Conservation (phyloP, 352 stramenopile species). For the Globisporangium camurandrum region DNA sequence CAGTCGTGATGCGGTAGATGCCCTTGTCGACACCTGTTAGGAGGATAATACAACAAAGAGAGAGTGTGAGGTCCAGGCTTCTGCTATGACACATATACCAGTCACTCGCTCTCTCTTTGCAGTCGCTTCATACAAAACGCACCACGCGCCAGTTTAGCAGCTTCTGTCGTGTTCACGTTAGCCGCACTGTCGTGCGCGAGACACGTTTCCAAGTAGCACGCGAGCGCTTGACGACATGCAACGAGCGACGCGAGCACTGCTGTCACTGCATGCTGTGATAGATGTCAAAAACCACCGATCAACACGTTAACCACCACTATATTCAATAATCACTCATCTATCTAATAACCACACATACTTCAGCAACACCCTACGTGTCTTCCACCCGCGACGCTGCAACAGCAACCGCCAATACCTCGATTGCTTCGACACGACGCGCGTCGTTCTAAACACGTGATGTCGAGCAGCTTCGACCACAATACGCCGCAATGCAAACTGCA, state of each 20-base stretch:
- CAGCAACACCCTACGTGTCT: constrained; percentile 56
- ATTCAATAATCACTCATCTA: neutral
- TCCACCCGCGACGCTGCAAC: constrained; percentile 47
- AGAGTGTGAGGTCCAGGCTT: neutral
- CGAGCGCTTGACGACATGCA: constrained; percentile 54
- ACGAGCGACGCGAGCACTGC: constrained; percentile 61
- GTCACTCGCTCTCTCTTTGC: neutral
- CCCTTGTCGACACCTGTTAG: constrained; percentile 60
- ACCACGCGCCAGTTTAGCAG: constrained; percentile 42
- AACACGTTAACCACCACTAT: neutral
- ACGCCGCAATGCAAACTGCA: constrained; percentile 54
- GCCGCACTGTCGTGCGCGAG: constrained; percentile 49
- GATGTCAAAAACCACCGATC: neutral
- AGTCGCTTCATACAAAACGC: neutral
- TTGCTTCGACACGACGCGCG: constrained; percentile 46
- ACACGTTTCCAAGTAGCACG: constrained; percentile 62
- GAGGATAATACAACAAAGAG: neutral
- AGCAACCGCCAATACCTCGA: constrained; percentile 53
- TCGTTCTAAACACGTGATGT: constrained; percentile 30
- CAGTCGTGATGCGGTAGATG: constrained; percentile 69
- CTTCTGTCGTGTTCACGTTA: constrained; percentile 58
- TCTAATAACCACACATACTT: too few relatives aligned
- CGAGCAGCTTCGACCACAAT: constrained; percentile 45
- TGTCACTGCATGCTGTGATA: constrained; percentile 49
- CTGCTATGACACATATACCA: neutral